Evolutionary conservation across 2,329 filamentous ascomycete species (phyloP).

Genomic region (Xylariaceae sp.): DNA sequence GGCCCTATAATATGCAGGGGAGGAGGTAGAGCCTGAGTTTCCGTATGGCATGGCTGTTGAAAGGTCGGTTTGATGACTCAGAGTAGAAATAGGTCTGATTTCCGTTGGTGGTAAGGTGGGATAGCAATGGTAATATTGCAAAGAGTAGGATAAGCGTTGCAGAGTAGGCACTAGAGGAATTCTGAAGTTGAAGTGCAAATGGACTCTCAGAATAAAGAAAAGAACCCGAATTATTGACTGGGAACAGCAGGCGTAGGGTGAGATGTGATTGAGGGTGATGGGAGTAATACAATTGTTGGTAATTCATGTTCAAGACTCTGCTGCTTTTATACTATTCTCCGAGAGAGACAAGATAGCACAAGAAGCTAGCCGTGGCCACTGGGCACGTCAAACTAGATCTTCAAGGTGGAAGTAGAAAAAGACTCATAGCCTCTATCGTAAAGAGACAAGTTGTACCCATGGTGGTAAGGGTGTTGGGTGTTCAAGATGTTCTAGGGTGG

Average conservation of each 20-base stretch:
- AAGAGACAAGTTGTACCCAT: constrained; percentile 1
- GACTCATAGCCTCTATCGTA: constrained; percentile 16
- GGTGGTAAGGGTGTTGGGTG: background rate
- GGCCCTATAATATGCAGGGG: background rate
- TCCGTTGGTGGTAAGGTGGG: background rate
- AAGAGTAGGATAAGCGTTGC: background rate
- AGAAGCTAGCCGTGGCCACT: constrained; percentile 3
- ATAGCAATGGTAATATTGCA: background rate
- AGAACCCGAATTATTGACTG: too few relatives aligned
- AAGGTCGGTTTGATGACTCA: background rate
- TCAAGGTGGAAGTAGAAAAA: constrained; percentile 18
- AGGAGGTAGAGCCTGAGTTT: background rate
- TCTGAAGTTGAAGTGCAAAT: background rate
- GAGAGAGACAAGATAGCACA: background rate
- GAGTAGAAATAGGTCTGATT: background rate
- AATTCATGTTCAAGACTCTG: background rate
- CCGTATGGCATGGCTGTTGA: constrained; percentile 10
- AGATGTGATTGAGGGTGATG: background rate
- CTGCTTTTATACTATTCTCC: too few relatives aligned
- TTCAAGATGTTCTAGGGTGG: constrained; percentile 8
- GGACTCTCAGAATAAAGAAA: background rate
- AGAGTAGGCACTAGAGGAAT: background rate
- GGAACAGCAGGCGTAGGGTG: too few relatives aligned
- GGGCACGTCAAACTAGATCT: constrained; percentile 21
- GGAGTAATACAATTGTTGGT: background rate